Base-by-base conservation (phyloP, 2,329 filamentous ascomycete genomes). In the Metarhizium humberi region DNA sequence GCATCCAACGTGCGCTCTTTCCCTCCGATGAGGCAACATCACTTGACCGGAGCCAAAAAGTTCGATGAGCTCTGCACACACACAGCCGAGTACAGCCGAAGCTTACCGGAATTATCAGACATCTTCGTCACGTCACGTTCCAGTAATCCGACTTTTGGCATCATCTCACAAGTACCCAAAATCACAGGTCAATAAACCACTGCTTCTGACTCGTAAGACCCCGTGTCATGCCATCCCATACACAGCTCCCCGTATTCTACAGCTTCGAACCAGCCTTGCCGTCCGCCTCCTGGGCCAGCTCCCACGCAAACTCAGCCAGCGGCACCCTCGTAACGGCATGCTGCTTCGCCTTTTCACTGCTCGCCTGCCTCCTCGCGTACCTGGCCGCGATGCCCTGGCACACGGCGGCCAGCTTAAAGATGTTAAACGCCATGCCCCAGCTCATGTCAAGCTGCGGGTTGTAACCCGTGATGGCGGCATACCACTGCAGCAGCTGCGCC, bases 311-410 rank as follows among this genome's bases (percentile, higher is more conserved):
- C 70, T 90, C 78, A 0, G 87, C 91, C 75, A 92, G 82, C 25
- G 88, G 85, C 49, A 75, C 78, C 72, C 88, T 85, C 68, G 82
- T 81, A 55, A 74, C 75, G 0, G 79, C 90, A 71, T 95, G 89
- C 46, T 84, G 78, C 62, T 78, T 80, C 6, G 94, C 94, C 68
- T 87, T 82, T 56, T 83, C 87, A 69, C 90, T 96, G 72, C 91
- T 96, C 42, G 94, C 94, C 78, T 97, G 92, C 51, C 92, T 77
- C 50, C 81, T 74, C 30, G 94, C 94, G 69, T 88, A 88, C 60
- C 94, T 77, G 51, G 94, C 94, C 51, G 92, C 92, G 68, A 99
- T 97, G 3, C 94, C 94, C 75, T 99, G 94, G 62, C 77, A 81
- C 59, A 88, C 84, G 52, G 78, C 83, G 34, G 82, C 76, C 53